Evolutionary conservation across 2,329 filamentous ascomycete species (phyloP).

Genomic region (Chrysosporium queenslandicum): DNA sequence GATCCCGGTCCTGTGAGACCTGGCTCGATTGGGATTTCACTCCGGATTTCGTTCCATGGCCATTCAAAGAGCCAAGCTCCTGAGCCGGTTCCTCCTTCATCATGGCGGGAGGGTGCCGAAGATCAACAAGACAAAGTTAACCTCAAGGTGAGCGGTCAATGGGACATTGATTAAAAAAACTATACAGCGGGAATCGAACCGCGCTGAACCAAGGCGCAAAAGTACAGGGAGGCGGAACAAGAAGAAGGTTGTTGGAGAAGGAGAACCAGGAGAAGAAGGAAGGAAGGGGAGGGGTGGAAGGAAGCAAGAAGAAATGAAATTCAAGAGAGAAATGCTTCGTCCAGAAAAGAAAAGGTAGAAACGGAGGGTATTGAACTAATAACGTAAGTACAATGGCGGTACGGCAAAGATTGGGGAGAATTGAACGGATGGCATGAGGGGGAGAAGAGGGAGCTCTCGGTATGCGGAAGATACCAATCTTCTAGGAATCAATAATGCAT

Average conservation of each 20-base stretch:
- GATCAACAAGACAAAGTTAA: background rate
- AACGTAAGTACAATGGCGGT: too few relatives aligned
- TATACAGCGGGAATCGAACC: background rate
- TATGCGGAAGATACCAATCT: constrained; percentile 1
- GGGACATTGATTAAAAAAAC: constrained; percentile 1
- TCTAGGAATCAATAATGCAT: background rate
- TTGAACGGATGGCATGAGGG: background rate
- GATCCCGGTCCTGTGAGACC: constrained; percentile 21
- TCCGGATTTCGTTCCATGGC: constrained; percentile 6
- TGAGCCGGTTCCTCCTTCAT: constrained; percentile 5
- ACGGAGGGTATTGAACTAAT: too few relatives aligned
- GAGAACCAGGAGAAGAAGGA: background rate
- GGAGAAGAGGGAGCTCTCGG: background rate
- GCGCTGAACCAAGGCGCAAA: background rate
- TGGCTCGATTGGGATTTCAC: background rate
- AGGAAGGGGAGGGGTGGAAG: too few relatives aligned
- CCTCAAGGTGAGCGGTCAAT: background rate
- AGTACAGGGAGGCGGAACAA: background rate
- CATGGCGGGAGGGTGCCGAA: background rate
- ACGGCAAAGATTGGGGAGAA: too few relatives aligned
- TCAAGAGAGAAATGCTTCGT: too few relatives aligned
- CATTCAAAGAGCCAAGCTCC: constrained; percentile 8
- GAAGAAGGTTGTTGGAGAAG: too few relatives aligned
- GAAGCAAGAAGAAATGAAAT: too few relatives aligned
- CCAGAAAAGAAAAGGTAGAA: too few relatives aligned